Evolutionary conservation across 805 yeast species (phyloP).

Genomic region (Dipodascus albidus): DNA sequence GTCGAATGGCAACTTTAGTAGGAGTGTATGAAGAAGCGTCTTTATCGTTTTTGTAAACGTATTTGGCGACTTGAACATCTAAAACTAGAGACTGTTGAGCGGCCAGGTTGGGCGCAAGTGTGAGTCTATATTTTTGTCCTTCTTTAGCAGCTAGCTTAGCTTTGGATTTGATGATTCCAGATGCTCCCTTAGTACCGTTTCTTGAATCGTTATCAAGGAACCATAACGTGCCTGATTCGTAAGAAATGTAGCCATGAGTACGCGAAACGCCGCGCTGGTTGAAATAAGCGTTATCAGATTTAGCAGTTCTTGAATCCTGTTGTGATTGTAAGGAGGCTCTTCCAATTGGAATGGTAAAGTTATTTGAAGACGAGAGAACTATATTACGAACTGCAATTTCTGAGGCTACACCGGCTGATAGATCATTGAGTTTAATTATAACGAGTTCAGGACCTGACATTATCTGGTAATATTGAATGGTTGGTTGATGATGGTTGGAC

Average conservation of each 20-base stretch:
- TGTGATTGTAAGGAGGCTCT: neutral
- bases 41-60: neutral
- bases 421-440: neutral
- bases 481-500: too few relatives aligned
- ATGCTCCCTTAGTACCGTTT: constrained; percentile 47
- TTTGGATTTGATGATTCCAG: constrained; percentile 90
- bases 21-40: neutral
- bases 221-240: neutral
- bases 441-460: neutral
- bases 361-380: neutral
- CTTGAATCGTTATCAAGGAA: neutral
- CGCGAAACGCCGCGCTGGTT: neutral
- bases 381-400: neutral
- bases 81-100: neutral
- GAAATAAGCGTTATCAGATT: neutral
- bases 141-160: constrained; percentile 95
- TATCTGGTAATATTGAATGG: too few relatives aligned
- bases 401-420: neutral
- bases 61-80: neutral
- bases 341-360: neutral
- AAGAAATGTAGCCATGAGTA: neutral
- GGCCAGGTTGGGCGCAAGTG: neutral
- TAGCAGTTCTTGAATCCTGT: neutral
- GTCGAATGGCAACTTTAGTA: neutral
- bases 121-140: constrained; percentile 6